These are phyloP conservation scores for Wallacemonas sp. DNA, from an alignment of 208 protist genomes.

Conservation along the genomic window DNA sequence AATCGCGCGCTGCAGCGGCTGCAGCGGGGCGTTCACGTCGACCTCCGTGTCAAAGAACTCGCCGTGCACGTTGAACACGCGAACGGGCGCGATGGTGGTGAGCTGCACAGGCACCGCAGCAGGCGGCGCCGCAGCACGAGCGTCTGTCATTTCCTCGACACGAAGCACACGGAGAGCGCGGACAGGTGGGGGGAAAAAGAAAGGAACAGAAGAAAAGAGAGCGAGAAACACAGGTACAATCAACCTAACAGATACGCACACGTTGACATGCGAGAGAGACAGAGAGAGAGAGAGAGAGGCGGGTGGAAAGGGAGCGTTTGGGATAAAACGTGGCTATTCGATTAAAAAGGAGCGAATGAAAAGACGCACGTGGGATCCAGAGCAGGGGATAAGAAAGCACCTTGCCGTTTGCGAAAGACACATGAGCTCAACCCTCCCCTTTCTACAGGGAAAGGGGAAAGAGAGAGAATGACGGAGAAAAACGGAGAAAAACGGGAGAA, in stretches of 20 bases:
- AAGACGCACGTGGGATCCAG: no score
- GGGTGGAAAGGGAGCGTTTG: not conserved
- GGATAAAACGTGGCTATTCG: not conserved
- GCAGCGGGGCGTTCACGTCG: conserved; percentile 71
- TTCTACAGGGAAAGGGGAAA: no score
- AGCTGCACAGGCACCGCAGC: conserved; percentile 68
- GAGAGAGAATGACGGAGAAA: no score
- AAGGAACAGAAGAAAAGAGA: conserved; percentile 7
- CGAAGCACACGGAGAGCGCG: not conserved
- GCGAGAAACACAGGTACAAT: not conserved
- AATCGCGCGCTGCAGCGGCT: conserved; percentile 68
- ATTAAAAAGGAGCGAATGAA: no score
- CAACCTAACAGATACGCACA: no score
- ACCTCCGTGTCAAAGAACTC: conserved; percentile 88
- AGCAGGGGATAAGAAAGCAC: no score
- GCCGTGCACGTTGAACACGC: conserved; percentile 69
- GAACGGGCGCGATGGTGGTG: conserved; percentile 67
- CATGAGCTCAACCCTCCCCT: no score
- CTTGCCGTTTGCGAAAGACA: no score
- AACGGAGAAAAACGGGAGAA: no score
- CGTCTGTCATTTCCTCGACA: not conserved
- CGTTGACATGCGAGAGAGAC: not conserved
- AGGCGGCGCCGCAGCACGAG: not conserved
- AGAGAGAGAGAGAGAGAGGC: not conserved
- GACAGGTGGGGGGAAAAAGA: not conserved